Evolutionary conservation across 2,329 filamentous ascomycete genomes (phyloP).

Genomic region (Aspergillus chevalieri): DNA sequence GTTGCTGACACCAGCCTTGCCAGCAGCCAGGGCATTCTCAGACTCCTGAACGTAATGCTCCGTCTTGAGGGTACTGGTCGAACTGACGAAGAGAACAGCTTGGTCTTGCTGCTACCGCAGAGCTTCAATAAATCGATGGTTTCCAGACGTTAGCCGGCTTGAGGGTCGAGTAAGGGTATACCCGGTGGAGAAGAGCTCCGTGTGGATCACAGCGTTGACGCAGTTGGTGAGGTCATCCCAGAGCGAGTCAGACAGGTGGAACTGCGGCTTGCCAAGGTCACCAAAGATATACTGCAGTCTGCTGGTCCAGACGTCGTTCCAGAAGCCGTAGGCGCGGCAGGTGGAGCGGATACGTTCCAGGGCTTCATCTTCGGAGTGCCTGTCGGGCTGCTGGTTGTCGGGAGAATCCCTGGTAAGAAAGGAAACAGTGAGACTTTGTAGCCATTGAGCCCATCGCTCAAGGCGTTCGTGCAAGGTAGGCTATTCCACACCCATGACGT

Average conservation of each 20-base stretch:
- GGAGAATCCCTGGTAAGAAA: constrained; percentile 42
- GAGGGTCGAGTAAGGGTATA: constrained; percentile 68
- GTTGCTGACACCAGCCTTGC: constrained; percentile 63
- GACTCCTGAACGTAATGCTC: constrained; percentile 75
- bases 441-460: constrained; percentile 36
- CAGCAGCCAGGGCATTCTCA: constrained; percentile 53
- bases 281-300: constrained; percentile 65
- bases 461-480: constrained; percentile 33
- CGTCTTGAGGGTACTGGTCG: constrained; percentile 74
- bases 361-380: constrained; percentile 26
- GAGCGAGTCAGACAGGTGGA: constrained; percentile 61
- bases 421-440: constrained; percentile 38
- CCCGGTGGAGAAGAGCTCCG: constrained; percentile 73
- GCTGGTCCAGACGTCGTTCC: constrained; percentile 58
- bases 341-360: neutral
- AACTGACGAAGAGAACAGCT: constrained; percentile 76
- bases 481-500: constrained; percentile 28
- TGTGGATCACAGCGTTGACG: constrained; percentile 72
- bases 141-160: constrained; percentile 71
- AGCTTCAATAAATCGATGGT: constrained; percentile 71
- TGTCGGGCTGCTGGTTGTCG: constrained; percentile 31
- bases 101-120: constrained; percentile 70
- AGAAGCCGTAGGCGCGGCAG: constrained; percentile 66
- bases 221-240: constrained; percentile 62
- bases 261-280: constrained; percentile 52